A percentile compares a stretch with the other conserved stretches of the same genome.
Conservation (phyloP, 2,329 filamentous ascomycete species). For the Nemania sp. region DNA sequence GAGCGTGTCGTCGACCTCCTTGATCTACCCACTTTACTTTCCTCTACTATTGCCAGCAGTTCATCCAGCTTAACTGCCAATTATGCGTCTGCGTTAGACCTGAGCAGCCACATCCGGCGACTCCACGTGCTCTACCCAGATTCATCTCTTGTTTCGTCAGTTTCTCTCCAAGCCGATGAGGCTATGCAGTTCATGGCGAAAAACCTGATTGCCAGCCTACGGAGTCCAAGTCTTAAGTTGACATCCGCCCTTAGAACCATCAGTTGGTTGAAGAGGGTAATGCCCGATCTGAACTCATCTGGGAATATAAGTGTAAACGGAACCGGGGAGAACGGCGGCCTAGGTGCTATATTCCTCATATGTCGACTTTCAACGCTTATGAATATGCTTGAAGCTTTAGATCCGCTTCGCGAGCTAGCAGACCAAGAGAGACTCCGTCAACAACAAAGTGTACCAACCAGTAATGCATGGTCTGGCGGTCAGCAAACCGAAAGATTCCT, state of each 20-base stretch:
- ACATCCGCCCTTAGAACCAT: conserved; percentile 91
- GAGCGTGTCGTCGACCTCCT: conserved; percentile 91
- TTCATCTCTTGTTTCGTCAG: conserved; percentile 78
- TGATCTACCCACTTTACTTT: conserved; percentile 86
- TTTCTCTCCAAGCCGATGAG: conserved; percentile 81
- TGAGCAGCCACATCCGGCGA: conserved; percentile 92
- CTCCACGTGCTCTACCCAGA: conserved; percentile 84
- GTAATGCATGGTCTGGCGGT: conserved; percentile 72
- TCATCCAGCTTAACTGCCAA: conserved; percentile 71
- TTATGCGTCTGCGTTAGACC: conserved; percentile 89
- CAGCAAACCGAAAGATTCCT: conserved; percentile 95
- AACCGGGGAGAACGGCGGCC: conserved; percentile 70
- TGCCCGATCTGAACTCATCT: conserved; percentile 76
- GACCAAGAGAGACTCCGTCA: conserved; percentile 79
- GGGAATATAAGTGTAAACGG: conserved; percentile 40
- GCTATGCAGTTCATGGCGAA: conserved; percentile 90
- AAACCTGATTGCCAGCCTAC: conserved; percentile 82
- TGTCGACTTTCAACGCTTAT: conserved; percentile 85
- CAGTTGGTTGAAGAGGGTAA: conserved; percentile 87
- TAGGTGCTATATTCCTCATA: conserved; percentile 87
- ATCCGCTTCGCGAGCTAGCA: conserved; percentile 87
- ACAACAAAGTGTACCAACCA: conserved; percentile 54
- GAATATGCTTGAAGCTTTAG: conserved; percentile 82
- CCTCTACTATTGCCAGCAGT: conserved; percentile 77
- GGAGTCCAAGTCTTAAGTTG: conserved; percentile 83